phyloP scores from a whole-genome alignment of 352 stramenopile species.

The Globisporangium cystogenes region DNA sequence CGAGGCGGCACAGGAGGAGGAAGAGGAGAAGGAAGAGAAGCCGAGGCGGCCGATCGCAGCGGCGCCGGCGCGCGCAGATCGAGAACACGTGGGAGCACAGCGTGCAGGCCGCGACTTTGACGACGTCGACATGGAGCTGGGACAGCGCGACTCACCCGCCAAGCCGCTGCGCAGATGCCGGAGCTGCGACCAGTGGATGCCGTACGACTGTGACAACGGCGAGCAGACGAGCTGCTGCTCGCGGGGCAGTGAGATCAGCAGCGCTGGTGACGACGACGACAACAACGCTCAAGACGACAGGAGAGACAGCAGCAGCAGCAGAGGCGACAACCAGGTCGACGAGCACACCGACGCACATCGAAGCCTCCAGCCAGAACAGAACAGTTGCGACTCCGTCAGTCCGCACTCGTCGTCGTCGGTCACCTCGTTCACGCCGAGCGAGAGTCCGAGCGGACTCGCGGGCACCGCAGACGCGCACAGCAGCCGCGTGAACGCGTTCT shows the following conservation, averaged over 20 bases:
- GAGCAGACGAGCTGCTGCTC: constrained; percentile 21
- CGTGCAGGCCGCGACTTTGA: background rate
- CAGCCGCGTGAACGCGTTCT: constrained; percentile 8
- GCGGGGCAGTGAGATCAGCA: constrained; percentile 13
- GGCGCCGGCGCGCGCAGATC: background rate
- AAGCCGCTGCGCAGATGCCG: background rate
- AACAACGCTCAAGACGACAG: constrained; percentile 20
- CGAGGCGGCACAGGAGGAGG: background rate
- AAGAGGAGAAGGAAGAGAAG: constrained; percentile 8
- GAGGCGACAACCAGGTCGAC: constrained; percentile 19
- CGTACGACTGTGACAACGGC: constrained; percentile 12
- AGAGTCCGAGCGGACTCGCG: constrained; percentile 1
- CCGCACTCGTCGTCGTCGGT: constrained; percentile 5
- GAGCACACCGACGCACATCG: background rate
- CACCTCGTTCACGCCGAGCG: constrained; percentile 7
- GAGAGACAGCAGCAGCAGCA: constrained; percentile 23
- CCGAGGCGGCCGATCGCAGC: background rate
- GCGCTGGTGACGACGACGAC: constrained; percentile 17
- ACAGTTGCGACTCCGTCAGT: constrained; percentile 1
- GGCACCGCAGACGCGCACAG: background rate
- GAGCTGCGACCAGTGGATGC: constrained; percentile 20
- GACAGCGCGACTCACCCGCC: background rate
- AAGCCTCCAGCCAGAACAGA: background rate
- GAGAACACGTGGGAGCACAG: background rate
- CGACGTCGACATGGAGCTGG: background rate